Evolutionary conservation across 2,329 filamentous ascomycete genomes (phyloP).

Genomic region (Blumeria hordei): DNA sequence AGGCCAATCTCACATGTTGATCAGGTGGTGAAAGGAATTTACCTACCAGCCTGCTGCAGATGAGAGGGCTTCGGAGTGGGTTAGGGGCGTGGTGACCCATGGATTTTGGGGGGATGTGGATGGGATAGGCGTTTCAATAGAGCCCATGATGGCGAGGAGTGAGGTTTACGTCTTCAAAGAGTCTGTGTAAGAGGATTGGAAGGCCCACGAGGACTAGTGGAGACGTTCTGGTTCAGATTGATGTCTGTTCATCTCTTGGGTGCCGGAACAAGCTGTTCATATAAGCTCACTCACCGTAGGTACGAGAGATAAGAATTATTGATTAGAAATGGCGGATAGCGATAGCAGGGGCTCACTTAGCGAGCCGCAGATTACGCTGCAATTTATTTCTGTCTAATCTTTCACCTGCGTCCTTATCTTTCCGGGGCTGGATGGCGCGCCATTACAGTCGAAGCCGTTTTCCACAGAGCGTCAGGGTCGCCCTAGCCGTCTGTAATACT

Average conservation of each 20-base stretch:
- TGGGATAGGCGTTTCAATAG: conserved; percentile 1
- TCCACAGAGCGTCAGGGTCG: too few relatives aligned
- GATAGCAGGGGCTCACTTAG: too few relatives aligned
- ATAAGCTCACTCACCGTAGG: neutral
- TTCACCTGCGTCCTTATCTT: too few relatives aligned
- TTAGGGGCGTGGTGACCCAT: conserved; percentile 12
- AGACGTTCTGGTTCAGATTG: neutral
- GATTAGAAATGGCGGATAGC: too few relatives aligned
- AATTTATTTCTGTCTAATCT: too few relatives aligned
- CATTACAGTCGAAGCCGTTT: too few relatives aligned
- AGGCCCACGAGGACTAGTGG: neutral
- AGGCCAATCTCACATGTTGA: neutral
- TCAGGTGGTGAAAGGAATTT: neutral
- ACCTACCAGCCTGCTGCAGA: conserved; percentile 12
- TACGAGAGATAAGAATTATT: too few relatives aligned
- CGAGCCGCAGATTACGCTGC: too few relatives aligned
- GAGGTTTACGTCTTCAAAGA: neutral
- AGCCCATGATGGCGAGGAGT: conserved; percentile 4
- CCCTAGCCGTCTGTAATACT: too few relatives aligned
- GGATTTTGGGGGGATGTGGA: conserved; percentile 5
- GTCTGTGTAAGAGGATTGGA: neutral
- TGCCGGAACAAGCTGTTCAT: neutral
- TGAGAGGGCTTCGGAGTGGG: conserved; percentile 10
- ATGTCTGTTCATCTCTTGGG: neutral
- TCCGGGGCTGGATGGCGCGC: too few relatives aligned